Evolutionary conservation across 768 basidiomycete species (phyloP).

Genomic region (Lactifluus pinguis): DNA sequence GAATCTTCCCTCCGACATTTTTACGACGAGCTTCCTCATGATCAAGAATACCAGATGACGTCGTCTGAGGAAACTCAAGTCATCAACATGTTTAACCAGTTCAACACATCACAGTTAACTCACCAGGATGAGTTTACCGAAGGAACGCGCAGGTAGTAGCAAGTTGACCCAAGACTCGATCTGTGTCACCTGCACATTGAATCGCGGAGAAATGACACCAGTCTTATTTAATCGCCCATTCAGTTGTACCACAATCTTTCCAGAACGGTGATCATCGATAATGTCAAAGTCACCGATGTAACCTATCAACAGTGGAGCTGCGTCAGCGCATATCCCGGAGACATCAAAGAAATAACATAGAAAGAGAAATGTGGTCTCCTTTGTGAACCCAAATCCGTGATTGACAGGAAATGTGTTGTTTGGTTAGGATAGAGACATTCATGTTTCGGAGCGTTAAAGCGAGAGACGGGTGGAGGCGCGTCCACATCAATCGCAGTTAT

Average conservation of each 20-base stretch:
- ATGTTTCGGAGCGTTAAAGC: conserved; percentile 84
- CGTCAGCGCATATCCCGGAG: conserved; percentile 1
- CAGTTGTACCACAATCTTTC: conserved; percentile 97
- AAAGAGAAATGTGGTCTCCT: conserved; percentile 37
- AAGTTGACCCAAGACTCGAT: conserved; percentile 97
- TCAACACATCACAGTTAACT: conserved; percentile 23
- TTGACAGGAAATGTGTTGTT: conserved; percentile 37
- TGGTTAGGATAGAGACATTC: conserved; percentile 46
- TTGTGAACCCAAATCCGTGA: conserved; percentile 46
- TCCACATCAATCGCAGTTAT: conserved; percentile 80
- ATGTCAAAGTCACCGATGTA: conserved; percentile 99
- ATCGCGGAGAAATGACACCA: conserved; percentile 99
- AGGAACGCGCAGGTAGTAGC: conserved; percentile 90
- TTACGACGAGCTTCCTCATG: conserved; percentile 99
- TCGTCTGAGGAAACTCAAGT: conserved; percentile 49
- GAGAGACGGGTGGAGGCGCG: conserved; percentile 50
- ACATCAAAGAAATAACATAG: neutral
- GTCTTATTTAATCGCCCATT: conserved; percentile 98
- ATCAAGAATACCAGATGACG: conserved; percentile 95
- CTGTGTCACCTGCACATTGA: conserved; percentile 88
- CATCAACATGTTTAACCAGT: neutral
- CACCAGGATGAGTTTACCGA: conserved; percentile 93
- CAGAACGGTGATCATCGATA: conserved; percentile 96
- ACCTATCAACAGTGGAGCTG: conserved; percentile 36
- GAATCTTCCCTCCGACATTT: conserved; percentile 92